phyloP scores from a whole-genome alignment of 768 basidiomycete genomes.

The Lactifluus pinguis region DNA sequence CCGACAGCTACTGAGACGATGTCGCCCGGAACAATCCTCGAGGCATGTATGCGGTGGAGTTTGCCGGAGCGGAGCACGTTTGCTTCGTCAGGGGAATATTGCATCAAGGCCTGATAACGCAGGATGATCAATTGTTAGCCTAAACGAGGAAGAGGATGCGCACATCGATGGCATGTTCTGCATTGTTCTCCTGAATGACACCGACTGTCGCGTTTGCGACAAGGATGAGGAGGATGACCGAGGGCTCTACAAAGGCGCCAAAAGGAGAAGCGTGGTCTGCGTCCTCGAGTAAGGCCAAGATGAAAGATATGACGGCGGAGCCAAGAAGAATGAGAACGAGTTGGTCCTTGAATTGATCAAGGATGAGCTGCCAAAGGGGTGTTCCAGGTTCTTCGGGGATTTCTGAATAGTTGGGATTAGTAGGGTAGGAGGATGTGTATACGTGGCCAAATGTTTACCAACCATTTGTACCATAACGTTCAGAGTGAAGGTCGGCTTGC shows the following conservation, averaged over 20 bases:
- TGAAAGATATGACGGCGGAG: slow-evolving; percentile 88
- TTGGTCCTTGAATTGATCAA: slow-evolving; percentile 99
- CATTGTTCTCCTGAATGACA: slow-evolving; percentile 93
- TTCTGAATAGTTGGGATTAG: slow-evolving; percentile 38
- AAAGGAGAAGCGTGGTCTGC: slow-evolving; percentile 53
- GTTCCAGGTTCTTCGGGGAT: slow-evolving; percentile 89
- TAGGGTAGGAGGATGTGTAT: not conserved
- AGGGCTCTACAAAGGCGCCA: slow-evolving; percentile 90
- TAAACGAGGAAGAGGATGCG: slow-evolving; percentile 24
- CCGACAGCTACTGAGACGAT: slow-evolving; percentile 87
- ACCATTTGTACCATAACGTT: slow-evolving; percentile 16
- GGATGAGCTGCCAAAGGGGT: slow-evolving; percentile 85
- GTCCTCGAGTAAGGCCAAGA: slow-evolving; percentile 83
- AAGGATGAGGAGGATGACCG: slow-evolving; percentile 92
- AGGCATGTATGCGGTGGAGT: slow-evolving; percentile 67
- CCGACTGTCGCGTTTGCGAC: slow-evolving; percentile 97
- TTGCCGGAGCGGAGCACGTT: slow-evolving; percentile 74
- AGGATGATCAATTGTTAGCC: not conserved
- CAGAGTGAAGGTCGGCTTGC: slow-evolving; percentile 7
- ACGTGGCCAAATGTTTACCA: not conserved
- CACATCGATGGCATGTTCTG: slow-evolving; percentile 95
- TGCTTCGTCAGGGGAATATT: slow-evolving; percentile 96
- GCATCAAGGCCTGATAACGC: slow-evolving; percentile 70
- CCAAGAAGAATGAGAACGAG: slow-evolving; percentile 93
- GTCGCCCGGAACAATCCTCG: slow-evolving; percentile 91